Base-by-base conservation (phyloP, 306 rosid species). In the Corylus americana region DNA sequence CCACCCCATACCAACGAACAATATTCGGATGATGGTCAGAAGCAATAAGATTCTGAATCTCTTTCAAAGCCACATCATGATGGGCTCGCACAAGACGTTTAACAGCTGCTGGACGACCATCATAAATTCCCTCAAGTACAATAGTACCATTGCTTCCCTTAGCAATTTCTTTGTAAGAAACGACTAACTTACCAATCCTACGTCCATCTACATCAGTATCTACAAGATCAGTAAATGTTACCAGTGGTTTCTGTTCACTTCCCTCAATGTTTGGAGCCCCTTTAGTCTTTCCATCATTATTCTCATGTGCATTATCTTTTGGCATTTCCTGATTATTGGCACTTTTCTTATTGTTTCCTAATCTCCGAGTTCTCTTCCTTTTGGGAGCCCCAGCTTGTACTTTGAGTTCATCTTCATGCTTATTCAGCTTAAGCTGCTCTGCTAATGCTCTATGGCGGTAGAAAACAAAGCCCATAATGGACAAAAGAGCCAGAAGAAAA, bases 121-220 rank as follows among this genome's bases (percentile, higher is more conserved):
- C 97, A 77, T 92, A 92, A 74, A 63, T 72, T 83, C 98, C 98
- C 79, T 92, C 96, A 11, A 94, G 87, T 17, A 94, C 89, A 82
- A 94, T 35, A 1, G 98, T 92, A 12, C 94, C 98, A 58, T 94
- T 94, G 82, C 98, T 94, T 75, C 98, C 98, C 80, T 84, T 92
- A 42, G 97, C 95, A 79, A 94, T 94, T 84, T 92, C 94, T 81
- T 55, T 87, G 70, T 84, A 83, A 10, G 92, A 89, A 62, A 92
- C 78, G 10, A 85, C 27, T 51, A 92, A 73, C 76, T 94, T 94
- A 74, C 98, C 96, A 58, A 94, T 79, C 73, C 81, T 83, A 45
- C 90, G 91, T 39, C 93, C 98, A 70, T 78, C 78, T 25, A 55
- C 72, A 84, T 75, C 80, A 76, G 77, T 76, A 62, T 79, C 88